These are phyloP conservation scores for Ophiostoma piceae DNA, from an alignment of 2,329 filamentous ascomycete species.

Conservation along the genomic window DNA sequence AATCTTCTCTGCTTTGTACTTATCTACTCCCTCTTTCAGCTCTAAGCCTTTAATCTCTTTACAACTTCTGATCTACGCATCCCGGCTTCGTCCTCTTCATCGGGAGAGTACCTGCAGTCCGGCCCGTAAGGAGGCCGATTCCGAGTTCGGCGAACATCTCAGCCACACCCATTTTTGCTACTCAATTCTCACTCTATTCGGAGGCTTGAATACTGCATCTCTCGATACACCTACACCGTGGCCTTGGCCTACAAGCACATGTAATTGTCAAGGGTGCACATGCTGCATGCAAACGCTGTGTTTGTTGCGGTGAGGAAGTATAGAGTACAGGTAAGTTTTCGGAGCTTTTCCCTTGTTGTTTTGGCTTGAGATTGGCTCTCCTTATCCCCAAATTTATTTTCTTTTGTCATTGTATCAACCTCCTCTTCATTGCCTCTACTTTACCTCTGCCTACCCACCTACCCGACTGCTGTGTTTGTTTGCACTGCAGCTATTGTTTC, in stretches of 20 bases:
- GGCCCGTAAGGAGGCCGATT: neutral
- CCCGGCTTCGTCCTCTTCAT: neutral
- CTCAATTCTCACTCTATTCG: neutral
- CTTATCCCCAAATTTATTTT: neutral
- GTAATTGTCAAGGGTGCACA: neutral
- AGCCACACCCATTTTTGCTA: neutral
- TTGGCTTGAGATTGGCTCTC: neutral
- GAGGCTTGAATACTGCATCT: neutral
- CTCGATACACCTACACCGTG: neutral
- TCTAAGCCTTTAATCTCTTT: neutral
- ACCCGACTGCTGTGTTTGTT: neutral
- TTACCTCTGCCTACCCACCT: neutral
- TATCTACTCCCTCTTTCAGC: neutral
- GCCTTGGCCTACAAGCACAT: slow-evolving; percentile 2
- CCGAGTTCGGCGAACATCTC: neutral
- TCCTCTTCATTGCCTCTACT: neutral
- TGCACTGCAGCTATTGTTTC: neutral
- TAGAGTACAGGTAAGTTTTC: neutral
- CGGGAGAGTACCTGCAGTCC: neutral
- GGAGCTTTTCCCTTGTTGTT: neutral
- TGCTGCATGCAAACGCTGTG: neutral
- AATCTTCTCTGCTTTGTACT: neutral
- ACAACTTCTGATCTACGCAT: neutral
- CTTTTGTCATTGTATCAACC: neutral
- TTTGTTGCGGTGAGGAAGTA: neutral